Conservation (phyloP, 305 asterid genomes). For the Andrographis paniculata region DNA sequence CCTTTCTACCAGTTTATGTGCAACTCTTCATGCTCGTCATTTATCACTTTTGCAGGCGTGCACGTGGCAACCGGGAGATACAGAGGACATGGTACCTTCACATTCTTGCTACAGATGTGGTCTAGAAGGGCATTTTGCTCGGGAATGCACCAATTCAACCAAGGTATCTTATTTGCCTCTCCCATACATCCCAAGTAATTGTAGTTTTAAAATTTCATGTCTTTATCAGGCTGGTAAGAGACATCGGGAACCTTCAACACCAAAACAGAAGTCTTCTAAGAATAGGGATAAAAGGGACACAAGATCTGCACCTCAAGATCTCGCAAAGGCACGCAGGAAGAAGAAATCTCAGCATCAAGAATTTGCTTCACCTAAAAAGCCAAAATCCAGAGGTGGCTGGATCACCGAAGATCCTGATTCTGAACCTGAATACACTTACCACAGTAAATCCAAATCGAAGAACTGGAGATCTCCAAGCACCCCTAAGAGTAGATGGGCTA, state of each 20-base stretch:
- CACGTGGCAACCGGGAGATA: constrained; percentile 26
- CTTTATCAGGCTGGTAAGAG: constrained; percentile 45
- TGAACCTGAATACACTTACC: constrained; percentile 37
- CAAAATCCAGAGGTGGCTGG: constrained; percentile 72
- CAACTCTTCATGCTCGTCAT: neutral
- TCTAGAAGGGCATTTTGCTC: constrained; percentile 76
- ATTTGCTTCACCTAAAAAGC: constrained; percentile 24
- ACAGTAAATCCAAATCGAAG: constrained; percentile 21
- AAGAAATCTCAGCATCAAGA: constrained; percentile 27
- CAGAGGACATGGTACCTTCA: constrained; percentile 22
- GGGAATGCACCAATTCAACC: constrained; percentile 59
- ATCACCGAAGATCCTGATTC: constrained; percentile 48
- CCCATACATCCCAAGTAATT: no score
- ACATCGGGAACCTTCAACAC: constrained; percentile 54
- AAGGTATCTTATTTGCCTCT: constrained; percentile 26
- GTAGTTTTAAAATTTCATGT: no score
- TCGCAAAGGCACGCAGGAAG: constrained; percentile 29
- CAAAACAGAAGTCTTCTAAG: constrained; percentile 42
- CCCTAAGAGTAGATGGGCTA: constrained; percentile 33
- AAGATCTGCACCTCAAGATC: constrained; percentile 44
- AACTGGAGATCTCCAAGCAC: constrained; percentile 57
- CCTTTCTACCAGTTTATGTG: neutral
- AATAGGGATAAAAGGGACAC: constrained; percentile 26
- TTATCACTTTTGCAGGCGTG: constrained; percentile 45
- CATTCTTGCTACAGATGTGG: constrained; percentile 78